Conservation (phyloP, 768 basidiomycete species). For the Hygrocybe coccinea region DNA sequence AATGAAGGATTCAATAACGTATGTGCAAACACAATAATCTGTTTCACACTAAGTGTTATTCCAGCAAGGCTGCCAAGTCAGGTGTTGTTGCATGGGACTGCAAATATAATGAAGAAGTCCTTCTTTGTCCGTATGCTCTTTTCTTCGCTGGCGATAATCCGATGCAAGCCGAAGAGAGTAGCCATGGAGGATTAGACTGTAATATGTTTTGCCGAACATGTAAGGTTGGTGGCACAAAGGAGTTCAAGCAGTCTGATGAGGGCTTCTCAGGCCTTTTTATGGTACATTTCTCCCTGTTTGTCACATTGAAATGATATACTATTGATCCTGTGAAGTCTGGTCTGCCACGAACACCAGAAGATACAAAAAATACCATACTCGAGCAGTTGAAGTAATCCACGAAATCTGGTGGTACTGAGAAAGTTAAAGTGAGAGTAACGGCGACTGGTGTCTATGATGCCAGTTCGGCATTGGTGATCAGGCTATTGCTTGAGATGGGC, state of each 20-base stretch:
- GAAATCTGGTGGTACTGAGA: neutral
- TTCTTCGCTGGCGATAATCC: conserved; percentile 30
- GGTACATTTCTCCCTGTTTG: neutral
- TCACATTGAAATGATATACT: too few species aligned
- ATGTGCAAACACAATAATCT: neutral
- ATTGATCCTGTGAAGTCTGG: neutral
- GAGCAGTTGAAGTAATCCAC: neutral
- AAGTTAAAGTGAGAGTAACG: neutral
- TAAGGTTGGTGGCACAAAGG: conserved; percentile 25
- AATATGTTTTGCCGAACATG: conserved; percentile 33
- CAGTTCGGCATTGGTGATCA: neutral
- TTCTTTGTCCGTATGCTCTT: conserved; percentile 20
- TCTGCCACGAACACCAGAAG: neutral
- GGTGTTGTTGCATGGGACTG: conserved; percentile 20
- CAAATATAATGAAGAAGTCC: conserved; percentile 19
- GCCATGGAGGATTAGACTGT: conserved; percentile 28
- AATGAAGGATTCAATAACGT: conserved; percentile 26
- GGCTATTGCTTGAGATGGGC: neutral
- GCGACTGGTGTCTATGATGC: neutral
- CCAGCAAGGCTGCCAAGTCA: conserved; percentile 1
- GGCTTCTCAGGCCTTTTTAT: conserved; percentile 25
- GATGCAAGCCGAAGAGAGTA: conserved; percentile 35
- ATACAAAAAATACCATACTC: neutral
- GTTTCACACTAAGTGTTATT: neutral
- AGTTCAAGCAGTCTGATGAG: conserved; percentile 19